These are phyloP conservation scores for Neurospora sp. DNA, from an alignment of 495 filamentous ascomycete species.

Conservation along the genomic window DNA sequence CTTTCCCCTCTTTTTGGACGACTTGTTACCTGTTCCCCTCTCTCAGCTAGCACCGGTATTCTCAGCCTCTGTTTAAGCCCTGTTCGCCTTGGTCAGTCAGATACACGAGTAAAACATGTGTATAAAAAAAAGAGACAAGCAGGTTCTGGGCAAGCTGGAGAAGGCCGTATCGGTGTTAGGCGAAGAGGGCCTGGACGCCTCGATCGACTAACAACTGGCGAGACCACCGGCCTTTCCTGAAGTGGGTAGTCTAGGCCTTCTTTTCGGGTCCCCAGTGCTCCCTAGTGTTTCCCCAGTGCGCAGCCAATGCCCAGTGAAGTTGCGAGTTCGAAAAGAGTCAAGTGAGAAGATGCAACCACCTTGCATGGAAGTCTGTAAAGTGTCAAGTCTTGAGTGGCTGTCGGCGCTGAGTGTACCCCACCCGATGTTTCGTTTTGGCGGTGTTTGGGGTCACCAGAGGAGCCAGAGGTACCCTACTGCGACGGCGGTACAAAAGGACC, in stretches of 20 bases:
- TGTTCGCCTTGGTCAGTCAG: background rate
- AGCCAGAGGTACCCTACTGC: background rate
- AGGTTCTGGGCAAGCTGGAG: background rate
- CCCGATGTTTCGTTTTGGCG: constrained; percentile 12
- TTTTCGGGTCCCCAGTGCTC: background rate
- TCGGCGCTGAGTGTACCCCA: constrained; percentile 12
- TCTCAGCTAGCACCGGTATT: background rate
- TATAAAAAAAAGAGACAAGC: background rate
- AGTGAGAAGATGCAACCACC: constrained; percentile 12
- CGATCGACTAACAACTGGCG: background rate
- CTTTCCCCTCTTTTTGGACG: background rate
- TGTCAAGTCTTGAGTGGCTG: constrained; percentile 25
- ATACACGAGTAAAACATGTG: background rate
- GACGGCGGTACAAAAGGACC: background rate
- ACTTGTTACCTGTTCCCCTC: background rate
- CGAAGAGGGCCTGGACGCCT: background rate
- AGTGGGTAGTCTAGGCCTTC: background rate
- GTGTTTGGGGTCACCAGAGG: background rate
- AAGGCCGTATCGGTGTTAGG: background rate
- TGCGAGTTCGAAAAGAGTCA: background rate
- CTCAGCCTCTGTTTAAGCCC: background rate
- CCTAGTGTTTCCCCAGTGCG: background rate
- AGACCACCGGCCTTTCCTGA: background rate
- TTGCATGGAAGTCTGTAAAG: constrained; percentile 22
- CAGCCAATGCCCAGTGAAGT: background rate